Percentiles rank a stretch among this genome's conserved stretches.
These are phyloP conservation scores for Boehmeria nivea DNA, from an alignment of 306 rosid species.

Conservation along the genomic window DNA sequence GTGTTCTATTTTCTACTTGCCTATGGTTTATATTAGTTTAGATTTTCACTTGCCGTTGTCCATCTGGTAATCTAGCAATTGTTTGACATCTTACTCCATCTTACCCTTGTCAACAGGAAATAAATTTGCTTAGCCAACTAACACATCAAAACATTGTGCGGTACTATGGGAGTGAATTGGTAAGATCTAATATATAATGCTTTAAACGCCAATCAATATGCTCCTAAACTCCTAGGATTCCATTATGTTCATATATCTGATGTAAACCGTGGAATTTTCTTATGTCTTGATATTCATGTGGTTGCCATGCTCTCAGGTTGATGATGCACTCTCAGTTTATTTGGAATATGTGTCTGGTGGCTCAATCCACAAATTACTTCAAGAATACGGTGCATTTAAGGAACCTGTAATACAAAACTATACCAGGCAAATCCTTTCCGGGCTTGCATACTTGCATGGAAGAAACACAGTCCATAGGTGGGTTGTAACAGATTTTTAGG, in stretches of 20 bases:
- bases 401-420: conserved; percentile 94
- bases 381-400: conserved; percentile 81
- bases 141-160: conserved; percentile 89
- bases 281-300: too few relatives aligned
- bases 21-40: conserved; percentile 8
- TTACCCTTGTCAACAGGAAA: conserved; percentile 61
- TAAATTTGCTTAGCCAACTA: conserved; percentile 76
- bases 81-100: conserved; percentile 7
- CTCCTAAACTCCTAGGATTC: too few relatives aligned
- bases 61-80: conserved; percentile 10
- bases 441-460: conserved; percentile 92
- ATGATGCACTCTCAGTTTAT: conserved; percentile 77
- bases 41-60: conserved; percentile 11
- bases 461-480: conserved; percentile 95
- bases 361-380: conserved; percentile 88
- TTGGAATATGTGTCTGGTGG: conserved; percentile 96
- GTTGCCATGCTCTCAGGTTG: conserved; percentile 51
- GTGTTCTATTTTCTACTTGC: conserved; percentile 27
- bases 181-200: conserved; percentile 24
- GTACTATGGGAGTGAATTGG: conserved; percentile 94
- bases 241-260: too few relatives aligned
- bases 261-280: too few relatives aligned
- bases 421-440: conserved; percentile 83
- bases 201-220: too few relatives aligned
- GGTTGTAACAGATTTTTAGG: background rate